Conservation (phyloP, 2,329 filamentous ascomycete genomes). For the Cadophora luteo-olivacea region DNA sequence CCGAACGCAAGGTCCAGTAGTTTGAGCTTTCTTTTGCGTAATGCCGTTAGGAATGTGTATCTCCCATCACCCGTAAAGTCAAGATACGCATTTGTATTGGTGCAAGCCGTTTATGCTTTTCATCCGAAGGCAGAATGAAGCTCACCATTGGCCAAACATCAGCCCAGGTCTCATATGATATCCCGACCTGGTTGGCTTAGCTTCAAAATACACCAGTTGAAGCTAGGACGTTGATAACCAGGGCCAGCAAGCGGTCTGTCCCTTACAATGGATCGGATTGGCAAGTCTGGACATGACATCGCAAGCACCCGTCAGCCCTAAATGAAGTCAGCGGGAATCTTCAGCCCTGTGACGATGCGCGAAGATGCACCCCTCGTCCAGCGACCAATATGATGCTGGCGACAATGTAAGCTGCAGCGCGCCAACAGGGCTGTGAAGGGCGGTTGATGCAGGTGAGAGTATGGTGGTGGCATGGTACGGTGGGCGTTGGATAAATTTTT, state of each 20-base stretch:
- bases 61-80: too few species aligned
- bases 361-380: not conserved
- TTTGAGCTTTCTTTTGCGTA: constrained; percentile 2
- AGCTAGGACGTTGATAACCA: not conserved
- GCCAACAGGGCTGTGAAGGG: not conserved
- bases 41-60: not conserved
- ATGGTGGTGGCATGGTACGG: not conserved
- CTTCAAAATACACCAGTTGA: not conserved
- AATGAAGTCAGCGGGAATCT: constrained; percentile 1
- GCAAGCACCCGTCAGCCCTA: constrained; percentile 8
- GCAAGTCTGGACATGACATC: not conserved
- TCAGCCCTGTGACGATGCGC: constrained; percentile 15
- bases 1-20: not conserved
- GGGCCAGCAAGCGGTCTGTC: not conserved
- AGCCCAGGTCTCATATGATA: not conserved
- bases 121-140: too few species aligned
- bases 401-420: constrained; percentile 4
- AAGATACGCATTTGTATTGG: constrained; percentile 1
- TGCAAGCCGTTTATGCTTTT: not conserved
- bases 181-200: not conserved
- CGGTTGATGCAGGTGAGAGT: constrained; percentile 7
- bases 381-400: constrained; percentile 1
- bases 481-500: not conserved
- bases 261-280: not conserved
- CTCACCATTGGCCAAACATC: not conserved